Evolutionary conservation across 2,329 filamentous ascomycete genomes (phyloP), one percentile per base, ranked within the genome.

Genomic region (Plectosphaerella plurivora): DNA sequence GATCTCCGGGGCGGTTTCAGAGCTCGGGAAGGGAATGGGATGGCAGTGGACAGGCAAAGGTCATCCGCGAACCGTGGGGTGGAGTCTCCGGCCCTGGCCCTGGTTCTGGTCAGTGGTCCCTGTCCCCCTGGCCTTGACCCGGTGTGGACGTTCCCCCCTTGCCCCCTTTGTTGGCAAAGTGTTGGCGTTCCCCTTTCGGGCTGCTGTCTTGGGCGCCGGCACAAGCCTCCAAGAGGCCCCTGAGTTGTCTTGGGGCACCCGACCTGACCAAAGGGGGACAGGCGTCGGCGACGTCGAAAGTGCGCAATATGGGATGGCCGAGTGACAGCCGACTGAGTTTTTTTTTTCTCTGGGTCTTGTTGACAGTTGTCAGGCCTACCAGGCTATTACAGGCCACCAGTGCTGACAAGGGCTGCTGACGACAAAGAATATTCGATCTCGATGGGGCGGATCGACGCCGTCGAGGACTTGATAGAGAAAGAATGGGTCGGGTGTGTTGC

Each of bases 1-100:
- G 47, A 49, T 41, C 37, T 49, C 24, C 24, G 47, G 47, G 47
- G 35, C 35, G 35, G 47, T 49, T 41, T 49, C 47, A 49, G 47
- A 49, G 35, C 36, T 49, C 47, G 36, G 47, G 36, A 37, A 37
- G 36, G 47, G 47, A 49, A 49, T 41, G 24, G 47, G 36, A 49
- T 49, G 47, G 47, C 37, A 39, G 22, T 47, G 45, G 44, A 33
- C 37, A 41, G 37, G 37, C 16, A 18, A n/a, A 41, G 37, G 10
- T 16, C 16, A 44, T 44, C 16, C 16, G 41, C 41, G 41, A 44
- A 44, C 41, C 41, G 41, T 44, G 41, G 41, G 18, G 41, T 44
- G n/a, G n/a, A 12, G 28, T 33, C 28, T 33, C 11, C 9, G 28
- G 28, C 28, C 28, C 28, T 33, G 28, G 28, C 28, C 28, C 28